Conservation (phyloP, 2,329 filamentous ascomycete genomes). For the Herpotrichia juniperi region DNA sequence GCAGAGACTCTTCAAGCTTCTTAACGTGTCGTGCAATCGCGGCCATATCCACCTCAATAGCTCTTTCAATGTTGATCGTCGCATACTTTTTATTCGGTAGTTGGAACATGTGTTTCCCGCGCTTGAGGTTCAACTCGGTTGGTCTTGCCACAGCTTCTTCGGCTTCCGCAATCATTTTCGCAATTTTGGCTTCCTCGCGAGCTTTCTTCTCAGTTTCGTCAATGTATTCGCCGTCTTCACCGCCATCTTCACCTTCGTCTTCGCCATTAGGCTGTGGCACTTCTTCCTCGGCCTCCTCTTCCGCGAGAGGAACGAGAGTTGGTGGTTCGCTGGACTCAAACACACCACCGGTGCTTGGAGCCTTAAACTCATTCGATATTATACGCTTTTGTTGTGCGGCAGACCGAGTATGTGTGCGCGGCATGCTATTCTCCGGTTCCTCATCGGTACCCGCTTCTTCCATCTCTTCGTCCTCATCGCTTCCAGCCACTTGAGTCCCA, state of each 20-base stretch:
- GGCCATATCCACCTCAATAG: slow-evolving; percentile 47
- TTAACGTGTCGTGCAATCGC: slow-evolving; percentile 40
- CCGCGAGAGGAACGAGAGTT: neutral
- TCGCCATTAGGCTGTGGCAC: slow-evolving; percentile 5
- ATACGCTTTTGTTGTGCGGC: slow-evolving; percentile 21
- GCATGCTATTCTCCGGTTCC: slow-evolving; percentile 20
- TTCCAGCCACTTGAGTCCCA: slow-evolving; percentile 50
- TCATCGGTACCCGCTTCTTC: slow-evolving; percentile 27
- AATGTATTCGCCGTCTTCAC: slow-evolving; percentile 48
- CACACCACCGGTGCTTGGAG: slow-evolving; percentile 21
- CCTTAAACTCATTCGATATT: slow-evolving; percentile 15
- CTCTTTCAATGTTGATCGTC: slow-evolving; percentile 61
- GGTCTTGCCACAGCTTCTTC: slow-evolving; percentile 52
- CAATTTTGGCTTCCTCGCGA: slow-evolving; percentile 53
- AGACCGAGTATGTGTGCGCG: slow-evolving; percentile 18
- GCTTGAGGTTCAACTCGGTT: slow-evolving; percentile 50
- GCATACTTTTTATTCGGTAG: slow-evolving; percentile 63
- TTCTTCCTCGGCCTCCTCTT: slow-evolving; percentile 15
- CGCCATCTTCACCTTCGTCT: neutral
- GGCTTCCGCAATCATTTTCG: slow-evolving; percentile 52
- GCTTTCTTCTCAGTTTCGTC: slow-evolving; percentile 64
- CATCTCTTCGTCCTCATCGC: slow-evolving; percentile 38
- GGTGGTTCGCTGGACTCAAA: slow-evolving; percentile 19
- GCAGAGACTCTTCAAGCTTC: slow-evolving; percentile 20
- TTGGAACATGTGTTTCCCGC: slow-evolving; percentile 60